These are phyloP conservation scores for Phytophthora nicotianae DNA, from an alignment of 352 stramenopile species.

Conservation along the genomic window DNA sequence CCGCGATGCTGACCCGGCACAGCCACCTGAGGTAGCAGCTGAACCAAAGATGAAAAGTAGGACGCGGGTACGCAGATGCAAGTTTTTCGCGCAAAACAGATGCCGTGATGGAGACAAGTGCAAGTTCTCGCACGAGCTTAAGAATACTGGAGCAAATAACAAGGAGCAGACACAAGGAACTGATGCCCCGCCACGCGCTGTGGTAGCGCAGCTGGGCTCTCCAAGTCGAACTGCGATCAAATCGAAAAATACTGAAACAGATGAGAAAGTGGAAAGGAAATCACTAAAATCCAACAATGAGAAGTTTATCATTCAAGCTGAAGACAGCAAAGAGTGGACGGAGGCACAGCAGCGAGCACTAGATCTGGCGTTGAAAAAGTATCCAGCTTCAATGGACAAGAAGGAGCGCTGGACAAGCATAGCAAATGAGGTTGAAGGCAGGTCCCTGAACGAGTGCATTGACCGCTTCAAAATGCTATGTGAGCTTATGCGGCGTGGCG, in stretches of 20 bases:
- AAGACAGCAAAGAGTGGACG: slow-evolving; percentile 55
- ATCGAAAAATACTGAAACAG: not conserved
- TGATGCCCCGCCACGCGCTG: slow-evolving; percentile 5
- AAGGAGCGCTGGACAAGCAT: slow-evolving; percentile 73
- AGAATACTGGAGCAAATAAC: slow-evolving; percentile 6
- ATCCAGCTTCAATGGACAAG: slow-evolving; percentile 75
- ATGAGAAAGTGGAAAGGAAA: not conserved
- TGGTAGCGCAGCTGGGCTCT: slow-evolving; percentile 27
- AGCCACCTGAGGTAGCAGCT: not conserved
- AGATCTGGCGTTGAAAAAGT: slow-evolving; percentile 73
- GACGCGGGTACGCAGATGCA: slow-evolving; percentile 41
- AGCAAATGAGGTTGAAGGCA: slow-evolving; percentile 62
- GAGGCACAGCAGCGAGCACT: slow-evolving; percentile 66
- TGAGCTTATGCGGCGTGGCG: slow-evolving; percentile 46
- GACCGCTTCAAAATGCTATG: slow-evolving; percentile 78
- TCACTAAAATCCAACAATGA: slow-evolving; percentile 1
- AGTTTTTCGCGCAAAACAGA: slow-evolving; percentile 55
- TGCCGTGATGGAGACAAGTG: slow-evolving; percentile 65
- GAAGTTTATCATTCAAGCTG: not conserved
- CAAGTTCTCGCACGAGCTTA: slow-evolving; percentile 61
- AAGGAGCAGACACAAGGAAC: slow-evolving; percentile 4
- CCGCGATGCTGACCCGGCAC: slow-evolving; percentile 21
- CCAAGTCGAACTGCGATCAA: not conserved
- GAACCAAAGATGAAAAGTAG: slow-evolving; percentile 35
- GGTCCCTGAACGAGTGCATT: slow-evolving; percentile 83